Base-by-base conservation (phyloP, 148 eudicot genomes). In the Silene uniflora region DNA sequence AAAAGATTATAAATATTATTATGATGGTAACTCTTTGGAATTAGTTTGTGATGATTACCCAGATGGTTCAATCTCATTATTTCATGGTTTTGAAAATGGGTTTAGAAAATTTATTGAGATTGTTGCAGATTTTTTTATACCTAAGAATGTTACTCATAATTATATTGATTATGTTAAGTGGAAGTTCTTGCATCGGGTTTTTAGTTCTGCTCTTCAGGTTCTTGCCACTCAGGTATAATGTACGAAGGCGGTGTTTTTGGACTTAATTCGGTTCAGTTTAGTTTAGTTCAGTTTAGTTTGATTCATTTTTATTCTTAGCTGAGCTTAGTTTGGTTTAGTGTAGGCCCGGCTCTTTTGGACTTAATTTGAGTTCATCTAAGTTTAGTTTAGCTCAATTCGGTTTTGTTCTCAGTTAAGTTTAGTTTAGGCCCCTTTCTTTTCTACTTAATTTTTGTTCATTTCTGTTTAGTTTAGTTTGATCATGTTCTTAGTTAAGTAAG, bases 191-290 rank as follows among this genome's bases (percentile, higher is more conserved):
- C 98, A 94, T 73, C 69, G 98, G 70, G 92, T 94, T 58, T 94
- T 87, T 77, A 88, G 97, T 80, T 91, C 97, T 80, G 91, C 98
- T 16, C 93, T 94, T 81, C 98, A 94, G 79, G 97, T 94, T 80
- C 97, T 94, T 84, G 98, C 98, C 67, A 94, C 98, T 22, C 98
- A 94, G 97, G 98, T 94, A 86, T 23, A 11, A 12, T 18, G 7
- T 35, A 35, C 42, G 42, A 35, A 35, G 6, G 42, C 42, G 42
- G 9, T 29, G 1, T 39, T 39, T 39, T 39, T 39, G 9, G 9
- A 39, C 8, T 62, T n/a, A 10, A 35, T 7, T 5, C 11, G 2
- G 32, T 29, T 39, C 39, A 35, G 6, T 35, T 35, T 9, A 3
- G 44, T 7, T 39, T 7, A 39, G 10, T 39, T 39, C 7, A 39